Evolutionary conservation across 2,329 filamentous ascomycete genomes (phyloP), one percentile per base, ranked within the genome.

Genomic region (Didymellaceae sp.): DNA sequence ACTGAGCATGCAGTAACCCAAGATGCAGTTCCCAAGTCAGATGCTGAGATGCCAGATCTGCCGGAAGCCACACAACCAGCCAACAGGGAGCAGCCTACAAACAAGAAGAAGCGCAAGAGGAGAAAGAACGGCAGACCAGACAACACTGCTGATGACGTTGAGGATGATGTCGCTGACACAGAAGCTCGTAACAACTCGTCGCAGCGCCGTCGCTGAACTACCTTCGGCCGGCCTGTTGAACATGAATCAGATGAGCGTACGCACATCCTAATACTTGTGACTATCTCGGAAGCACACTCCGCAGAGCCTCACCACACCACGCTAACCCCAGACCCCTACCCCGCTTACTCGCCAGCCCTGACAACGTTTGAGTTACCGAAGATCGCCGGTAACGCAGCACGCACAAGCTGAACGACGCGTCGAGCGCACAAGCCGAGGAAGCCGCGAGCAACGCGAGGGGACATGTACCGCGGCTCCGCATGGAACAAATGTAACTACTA

Each of bases 21-120:
- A 9, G 20, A 32, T 2, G 7, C 6, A n/a, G 21, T 9, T 20
- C 14, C 43, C 3, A 24, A 30, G 28, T 28, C 22, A 14, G 34
- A 44, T 13, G 13, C 44, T 18, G 24, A 50, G 6, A 40, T 30
- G 2, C 42, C 47, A 1, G 35, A 51, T 5, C 37, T 32, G 5
- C 34, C 51, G 32, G 42, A 45, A 10, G 31, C 57, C 3, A 7
- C 30, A 37, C 44, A 37, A 5, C 24, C 28, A 11, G 35, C 24
- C 5, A 9, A 28, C 26, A 28, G 7, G 44, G 37, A 18, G 42
- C 51, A 25, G n/a, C 47, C 53, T n/a, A 53, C 46, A 20, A 50
- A 28, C 37, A 65, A 66, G 30, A 59, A 54, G 30, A 67, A 63
- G 37, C 63, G 61, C 33, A 63, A 63, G 32, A 62, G 58, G 41